These are phyloP conservation scores for Trichosporon ovoides DNA, from an alignment of 1,284 basidiomycete species.

Conservation along the genomic window DNA sequence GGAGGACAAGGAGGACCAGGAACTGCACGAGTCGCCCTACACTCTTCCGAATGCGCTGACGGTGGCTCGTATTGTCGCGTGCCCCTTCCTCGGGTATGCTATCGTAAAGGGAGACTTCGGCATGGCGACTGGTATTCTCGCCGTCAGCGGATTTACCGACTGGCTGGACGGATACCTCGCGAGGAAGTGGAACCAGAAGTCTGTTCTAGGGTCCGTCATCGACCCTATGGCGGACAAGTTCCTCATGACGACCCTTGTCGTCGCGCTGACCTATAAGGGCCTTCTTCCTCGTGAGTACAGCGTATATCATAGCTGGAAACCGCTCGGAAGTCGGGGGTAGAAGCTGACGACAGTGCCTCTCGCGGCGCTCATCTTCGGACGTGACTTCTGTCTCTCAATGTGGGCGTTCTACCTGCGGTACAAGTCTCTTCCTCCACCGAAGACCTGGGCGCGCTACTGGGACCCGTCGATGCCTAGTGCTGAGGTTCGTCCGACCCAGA, in stretches of 20 bases:
- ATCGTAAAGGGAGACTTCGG: slow-evolving; percentile 75
- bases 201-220: slow-evolving; percentile 87
- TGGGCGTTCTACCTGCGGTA: slow-evolving; percentile 94
- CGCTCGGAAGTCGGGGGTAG: background rate
- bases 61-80: slow-evolving; percentile 74
- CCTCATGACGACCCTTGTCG: slow-evolving; percentile 88
- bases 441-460: slow-evolving; percentile 73
- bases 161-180: slow-evolving; percentile 87
- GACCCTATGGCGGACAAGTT: slow-evolving; percentile 97
- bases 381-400: slow-evolving; percentile 79
- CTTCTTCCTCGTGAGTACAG: slow-evolving; percentile 67
- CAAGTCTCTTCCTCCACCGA: slow-evolving; percentile 77
- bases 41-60: slow-evolving; percentile 92
- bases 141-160: slow-evolving; percentile 86
- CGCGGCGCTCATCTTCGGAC: slow-evolving; percentile 77
- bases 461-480: slow-evolving; percentile 91
- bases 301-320: no score
- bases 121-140: slow-evolving; percentile 72
- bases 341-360: slow-evolving; percentile 61
- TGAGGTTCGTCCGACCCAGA: slow-evolving; percentile 80
- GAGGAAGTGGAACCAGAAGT: slow-evolving; percentile 72
- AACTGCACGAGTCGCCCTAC: slow-evolving; percentile 79
- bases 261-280: slow-evolving; percentile 75
- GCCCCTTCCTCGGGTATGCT: slow-evolving; percentile 86
- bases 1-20: slow-evolving; percentile 8